Conservation (phyloP, 2,329 filamentous ascomycete genomes). For the Cladophialophora psammophila region DNA sequence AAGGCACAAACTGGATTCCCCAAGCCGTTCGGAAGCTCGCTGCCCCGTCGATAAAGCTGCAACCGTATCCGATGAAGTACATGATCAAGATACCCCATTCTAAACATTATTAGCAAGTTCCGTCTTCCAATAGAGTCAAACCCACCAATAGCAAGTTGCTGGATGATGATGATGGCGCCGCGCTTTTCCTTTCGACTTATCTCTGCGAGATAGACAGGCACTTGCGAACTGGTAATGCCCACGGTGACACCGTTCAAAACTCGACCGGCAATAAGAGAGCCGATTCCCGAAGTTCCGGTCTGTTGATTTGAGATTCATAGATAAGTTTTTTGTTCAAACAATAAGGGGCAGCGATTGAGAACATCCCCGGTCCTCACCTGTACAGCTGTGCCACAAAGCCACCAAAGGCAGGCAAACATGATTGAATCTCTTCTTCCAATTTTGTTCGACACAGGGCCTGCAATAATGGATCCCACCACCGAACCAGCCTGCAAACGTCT, state of each 20-base stretch:
- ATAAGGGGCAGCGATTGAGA: conserved; percentile 36
- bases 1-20: conserved; percentile 57
- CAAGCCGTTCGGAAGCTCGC: conserved; percentile 57
- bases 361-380: conserved; percentile 48
- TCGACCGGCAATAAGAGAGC: conserved; percentile 40
- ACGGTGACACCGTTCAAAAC: conserved; percentile 46
- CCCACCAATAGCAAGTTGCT: conserved; percentile 53
- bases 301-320: background rate
- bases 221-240: conserved; percentile 54
- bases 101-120: background rate
- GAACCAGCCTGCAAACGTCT: conserved; percentile 47
- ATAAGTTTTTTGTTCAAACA: background rate
- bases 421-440: conserved; percentile 58
- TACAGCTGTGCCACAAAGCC: conserved; percentile 54
- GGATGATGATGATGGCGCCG: conserved; percentile 53
- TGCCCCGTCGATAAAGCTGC: conserved; percentile 50
- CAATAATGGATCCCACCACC: conserved; percentile 56
- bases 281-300: conserved; percentile 24
- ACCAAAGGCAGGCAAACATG: conserved; percentile 58
- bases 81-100: conserved; percentile 55
- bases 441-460: conserved; percentile 56
- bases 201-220: conserved; percentile 55
- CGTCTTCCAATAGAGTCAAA: background rate
- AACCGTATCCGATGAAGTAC: conserved; percentile 59
- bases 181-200: conserved; percentile 52